phyloP scores from a whole-genome alignment of 2,329 filamentous ascomycete genomes.

The Thermothelomyces thermophilus region DNA sequence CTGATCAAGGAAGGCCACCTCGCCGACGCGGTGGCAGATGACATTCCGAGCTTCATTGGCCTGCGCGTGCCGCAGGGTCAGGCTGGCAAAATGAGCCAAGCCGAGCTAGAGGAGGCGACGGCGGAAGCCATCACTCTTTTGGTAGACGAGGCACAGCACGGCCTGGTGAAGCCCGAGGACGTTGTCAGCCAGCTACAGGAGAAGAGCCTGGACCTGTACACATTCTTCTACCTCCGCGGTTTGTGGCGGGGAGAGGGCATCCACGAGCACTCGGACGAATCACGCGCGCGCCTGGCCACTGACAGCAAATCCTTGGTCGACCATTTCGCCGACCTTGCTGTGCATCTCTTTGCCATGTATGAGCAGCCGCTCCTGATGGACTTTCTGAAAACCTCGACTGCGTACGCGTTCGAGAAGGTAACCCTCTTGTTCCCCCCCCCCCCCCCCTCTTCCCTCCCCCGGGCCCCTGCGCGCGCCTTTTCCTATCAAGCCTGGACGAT shows the following conservation, averaged over 20 bases:
- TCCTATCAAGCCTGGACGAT: no score
- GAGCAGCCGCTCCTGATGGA: slow-evolving; percentile 76
- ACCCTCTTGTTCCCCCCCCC: slow-evolving; percentile 4
- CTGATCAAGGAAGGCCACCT: slow-evolving; percentile 84
- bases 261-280: slow-evolving; percentile 46
- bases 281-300: slow-evolving; percentile 49
- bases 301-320: slow-evolving; percentile 68
- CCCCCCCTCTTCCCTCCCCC: neutral
- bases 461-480: no score
- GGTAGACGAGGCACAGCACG: slow-evolving; percentile 84
- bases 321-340: slow-evolving; percentile 77
- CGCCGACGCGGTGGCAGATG: slow-evolving; percentile 81
- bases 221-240: slow-evolving; percentile 85
- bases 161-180: slow-evolving; percentile 68
- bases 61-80: slow-evolving; percentile 73
- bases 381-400: slow-evolving; percentile 76
- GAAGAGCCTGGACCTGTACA: slow-evolving; percentile 63
- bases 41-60: slow-evolving; percentile 82
- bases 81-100: slow-evolving; percentile 55
- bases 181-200: slow-evolving; percentile 73
- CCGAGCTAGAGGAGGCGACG: slow-evolving; percentile 72
- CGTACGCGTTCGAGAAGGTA: slow-evolving; percentile 78
- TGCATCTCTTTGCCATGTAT: slow-evolving; percentile 79
- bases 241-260: slow-evolving; percentile 74
- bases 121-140: slow-evolving; percentile 79